Evolutionary conservation across 805 yeast species (phyloP).

Genomic region (Pichia rugopelliculosa): DNA sequence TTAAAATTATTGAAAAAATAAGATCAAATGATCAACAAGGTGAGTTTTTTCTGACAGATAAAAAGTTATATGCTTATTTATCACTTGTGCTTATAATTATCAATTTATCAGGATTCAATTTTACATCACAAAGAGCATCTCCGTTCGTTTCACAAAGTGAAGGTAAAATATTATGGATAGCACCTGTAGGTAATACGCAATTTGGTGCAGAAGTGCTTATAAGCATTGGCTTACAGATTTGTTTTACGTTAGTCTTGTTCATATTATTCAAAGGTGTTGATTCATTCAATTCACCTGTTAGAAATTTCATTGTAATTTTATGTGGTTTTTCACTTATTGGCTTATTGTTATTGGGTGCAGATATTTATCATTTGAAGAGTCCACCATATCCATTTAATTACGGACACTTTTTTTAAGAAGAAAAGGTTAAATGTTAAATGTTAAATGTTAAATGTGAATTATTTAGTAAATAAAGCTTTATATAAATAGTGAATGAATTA

Average conservation of each 20-base stretch:
- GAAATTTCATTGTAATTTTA: not conserved
- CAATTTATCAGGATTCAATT: conserved; percentile 58
- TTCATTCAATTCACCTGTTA: not conserved
- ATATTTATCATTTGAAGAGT: conserved; percentile 40
- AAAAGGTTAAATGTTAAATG: not conserved
- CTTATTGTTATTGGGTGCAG: conserved; percentile 18
- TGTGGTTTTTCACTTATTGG: conserved; percentile 2
- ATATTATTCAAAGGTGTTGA: conserved; percentile 28
- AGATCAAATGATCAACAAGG: not conserved
- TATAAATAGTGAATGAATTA: not conserved
- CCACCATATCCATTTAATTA: conserved; percentile 40
- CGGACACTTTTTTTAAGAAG: not conserved
- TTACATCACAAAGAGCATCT: conserved; percentile 49
- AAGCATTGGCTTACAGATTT: conserved; percentile 42
- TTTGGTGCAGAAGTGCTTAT: conserved; percentile 61
- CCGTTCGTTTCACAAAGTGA: conserved; percentile 53
- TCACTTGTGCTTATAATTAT: conserved; percentile 34
- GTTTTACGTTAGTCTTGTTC: conserved; percentile 36
- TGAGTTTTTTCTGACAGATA: conserved; percentile 7
- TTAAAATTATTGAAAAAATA: not conserved
- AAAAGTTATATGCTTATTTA: conserved; percentile 17
- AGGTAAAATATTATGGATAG: conserved; percentile 39
- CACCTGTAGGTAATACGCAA: conserved; percentile 63
- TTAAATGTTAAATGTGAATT: not conserved
- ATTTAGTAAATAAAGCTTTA: not conserved